Evolutionary conservation across 352 stramenopile species (phyloP), one percentile per base, ranked within the genome.

Genomic region (Globisporangium iwayamae): DNA sequence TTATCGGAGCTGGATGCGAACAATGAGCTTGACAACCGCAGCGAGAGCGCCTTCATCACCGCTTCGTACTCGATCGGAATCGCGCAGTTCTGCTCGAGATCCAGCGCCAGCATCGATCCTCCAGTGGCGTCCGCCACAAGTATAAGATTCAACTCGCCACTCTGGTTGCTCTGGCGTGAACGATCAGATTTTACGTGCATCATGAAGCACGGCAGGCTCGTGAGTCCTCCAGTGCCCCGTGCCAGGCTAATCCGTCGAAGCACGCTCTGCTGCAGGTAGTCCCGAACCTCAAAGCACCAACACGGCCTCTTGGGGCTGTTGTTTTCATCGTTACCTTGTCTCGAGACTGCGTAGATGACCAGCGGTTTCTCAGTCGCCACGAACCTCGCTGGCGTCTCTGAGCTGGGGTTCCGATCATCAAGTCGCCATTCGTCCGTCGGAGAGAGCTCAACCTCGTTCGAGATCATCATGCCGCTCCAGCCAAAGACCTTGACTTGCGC

Each of bases 251-350:
- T 52, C 2, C 72, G 70, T 36, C 71, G 70, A 0, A 74, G 59
- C 28, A 73, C 62, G 30, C 48, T 9, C 11, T 66, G 65, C 43
- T 78, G 67, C 5, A 57, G 7, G 25, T 73, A 83, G 47, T 83
- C 72, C n/a, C 76, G 76, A 39, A 85, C 41, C 39, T 79, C 74
- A 16, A 85, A 39, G 34, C 71, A 66, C 67, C 72, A 85, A 18
- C 16, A 4, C 11, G 10, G 14, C 32, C 3, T 28, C 13, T 16
- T 32, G 4, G 28, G 28, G 13, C 11, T 47, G 3, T 13, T 38
- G 25, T 52, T 25, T 22, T 46, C 9, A 18, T 14, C n/a, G 30
- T 18, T 1, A 3, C 22, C n/a, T 43, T 39, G 10, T n/a, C 2
- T n/a, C 9, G 47, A 10, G 25, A 46, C 52, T 48, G 43, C 43